Percentiles rank a stretch among this genome's conserved stretches.
Conservation (phyloP, 2,329 filamentous ascomycete species). For the Epichloe bromicola region DNA sequence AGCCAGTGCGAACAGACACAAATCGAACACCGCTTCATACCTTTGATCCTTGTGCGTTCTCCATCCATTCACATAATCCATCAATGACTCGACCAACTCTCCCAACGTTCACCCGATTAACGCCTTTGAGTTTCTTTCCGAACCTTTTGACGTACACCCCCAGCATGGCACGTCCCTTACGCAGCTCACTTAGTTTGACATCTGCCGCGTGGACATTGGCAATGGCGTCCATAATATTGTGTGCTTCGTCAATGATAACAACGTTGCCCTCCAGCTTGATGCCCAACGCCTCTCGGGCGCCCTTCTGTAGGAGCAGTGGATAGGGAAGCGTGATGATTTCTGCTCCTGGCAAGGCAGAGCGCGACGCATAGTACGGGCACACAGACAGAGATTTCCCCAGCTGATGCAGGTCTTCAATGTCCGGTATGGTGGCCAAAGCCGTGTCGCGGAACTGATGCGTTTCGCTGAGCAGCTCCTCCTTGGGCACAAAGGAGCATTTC, state of each 20-base stretch:
- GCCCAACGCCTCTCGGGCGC: slow-evolving; percentile 73
- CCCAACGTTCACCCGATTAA: slow-evolving; percentile 82
- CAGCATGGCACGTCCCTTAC: slow-evolving; percentile 60
- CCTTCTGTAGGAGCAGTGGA: slow-evolving; percentile 74
- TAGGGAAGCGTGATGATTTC: slow-evolving; percentile 93
- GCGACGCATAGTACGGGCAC: slow-evolving; percentile 94
- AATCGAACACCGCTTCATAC: slow-evolving; percentile 11
- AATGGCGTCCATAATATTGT: slow-evolving; percentile 95
- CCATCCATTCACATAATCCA: slow-evolving; percentile 59
- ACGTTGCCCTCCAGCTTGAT: slow-evolving; percentile 79
- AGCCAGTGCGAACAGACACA: not conserved
- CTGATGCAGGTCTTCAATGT: slow-evolving; percentile 80
- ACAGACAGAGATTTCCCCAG: slow-evolving; percentile 69
- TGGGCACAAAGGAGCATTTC: slow-evolving; percentile 66
- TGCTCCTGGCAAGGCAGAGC: slow-evolving; percentile 65
- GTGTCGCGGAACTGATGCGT: slow-evolving; percentile 77
- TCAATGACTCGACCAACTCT: slow-evolving; percentile 76
- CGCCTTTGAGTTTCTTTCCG: slow-evolving; percentile 75
- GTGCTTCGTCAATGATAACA: slow-evolving; percentile 93
- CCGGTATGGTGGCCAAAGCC: slow-evolving; percentile 69
- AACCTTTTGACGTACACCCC: slow-evolving; percentile 78
- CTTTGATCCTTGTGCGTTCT: slow-evolving; percentile 34
- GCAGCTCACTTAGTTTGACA: slow-evolving; percentile 60
- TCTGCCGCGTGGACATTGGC: slow-evolving; percentile 73
- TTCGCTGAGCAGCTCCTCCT: slow-evolving; percentile 57